Conservation (phyloP, 2,329 filamentous ascomycete genomes). For the Reticulascus tulasneorum region DNA sequence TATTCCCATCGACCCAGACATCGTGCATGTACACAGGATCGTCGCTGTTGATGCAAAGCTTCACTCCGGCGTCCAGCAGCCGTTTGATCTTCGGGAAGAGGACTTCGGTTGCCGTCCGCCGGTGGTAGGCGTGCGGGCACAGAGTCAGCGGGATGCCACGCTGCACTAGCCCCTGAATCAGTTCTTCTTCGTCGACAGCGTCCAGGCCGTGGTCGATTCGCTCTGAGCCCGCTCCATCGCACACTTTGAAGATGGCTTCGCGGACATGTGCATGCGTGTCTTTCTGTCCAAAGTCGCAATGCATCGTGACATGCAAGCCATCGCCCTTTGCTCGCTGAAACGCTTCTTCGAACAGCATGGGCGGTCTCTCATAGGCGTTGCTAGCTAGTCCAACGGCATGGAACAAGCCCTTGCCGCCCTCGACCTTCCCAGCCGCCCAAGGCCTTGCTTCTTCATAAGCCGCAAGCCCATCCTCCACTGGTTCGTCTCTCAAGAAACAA, state of each 20-base stretch:
- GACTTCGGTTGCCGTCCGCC: constrained; percentile 36
- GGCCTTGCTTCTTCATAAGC: constrained; percentile 33
- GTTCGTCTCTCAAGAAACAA: constrained; percentile 38
- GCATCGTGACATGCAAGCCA: constrained; percentile 41
- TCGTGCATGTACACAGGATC: constrained; percentile 63
- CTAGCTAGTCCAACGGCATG: constrained; percentile 43
- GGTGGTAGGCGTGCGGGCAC: constrained; percentile 53
- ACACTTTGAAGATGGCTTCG: constrained; percentile 27
- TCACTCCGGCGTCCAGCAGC: constrained; percentile 60
- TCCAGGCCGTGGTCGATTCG: constrained; percentile 75
- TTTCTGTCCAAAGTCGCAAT: constrained; percentile 48
- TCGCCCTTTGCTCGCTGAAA: constrained; percentile 32
- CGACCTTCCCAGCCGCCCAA: constrained; percentile 24
- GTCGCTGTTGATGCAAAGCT: constrained; percentile 70
- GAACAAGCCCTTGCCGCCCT: constrained; percentile 31
- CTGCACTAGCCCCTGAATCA: constrained; percentile 55
- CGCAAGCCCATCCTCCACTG: constrained; percentile 30
- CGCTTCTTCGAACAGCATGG: constrained; percentile 36
- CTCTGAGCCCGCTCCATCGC: constrained; percentile 39
- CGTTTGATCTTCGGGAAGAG: constrained; percentile 47
- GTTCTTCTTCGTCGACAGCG: constrained; percentile 54
- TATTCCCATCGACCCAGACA: constrained; percentile 44
- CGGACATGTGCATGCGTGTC: constrained; percentile 40
- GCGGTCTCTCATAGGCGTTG: constrained; percentile 42
- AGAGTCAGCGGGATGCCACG: constrained; percentile 61